Conservation (phyloP, 2,329 filamentous ascomycete genomes). For the Mycosphaerelloides madeirae region DNA sequence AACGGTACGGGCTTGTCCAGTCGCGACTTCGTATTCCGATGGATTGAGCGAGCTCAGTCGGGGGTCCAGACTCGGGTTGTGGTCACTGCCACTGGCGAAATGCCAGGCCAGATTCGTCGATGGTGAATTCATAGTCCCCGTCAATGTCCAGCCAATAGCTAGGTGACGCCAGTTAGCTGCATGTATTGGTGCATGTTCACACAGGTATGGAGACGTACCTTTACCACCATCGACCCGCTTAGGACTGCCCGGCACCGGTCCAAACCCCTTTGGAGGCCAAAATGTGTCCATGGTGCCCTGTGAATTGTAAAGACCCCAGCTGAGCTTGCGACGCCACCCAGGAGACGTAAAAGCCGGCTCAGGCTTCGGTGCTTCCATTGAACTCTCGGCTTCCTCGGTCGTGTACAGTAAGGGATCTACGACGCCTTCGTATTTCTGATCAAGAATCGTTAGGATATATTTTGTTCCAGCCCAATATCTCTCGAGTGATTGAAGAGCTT, state of each 20-base stretch:
- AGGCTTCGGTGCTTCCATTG: conserved; percentile 49
- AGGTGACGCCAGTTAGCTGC: conserved; percentile 4
- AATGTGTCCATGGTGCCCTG: conserved; percentile 9
- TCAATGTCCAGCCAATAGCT: conserved; percentile 81
- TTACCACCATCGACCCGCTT: conserved; percentile 47
- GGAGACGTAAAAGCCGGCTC: conserved; percentile 49
- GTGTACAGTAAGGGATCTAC: conserved; percentile 67
- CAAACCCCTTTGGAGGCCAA: conserved; percentile 18
- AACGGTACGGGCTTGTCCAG: conserved; percentile 7
- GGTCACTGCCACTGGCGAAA: conserved; percentile 55
- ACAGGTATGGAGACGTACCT: conserved; percentile 32
- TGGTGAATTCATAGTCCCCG: conserved; percentile 79
- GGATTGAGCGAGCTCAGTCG: conserved; percentile 14
- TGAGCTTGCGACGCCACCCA: conserved; percentile 47
- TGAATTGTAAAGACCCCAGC: conserved; percentile 40
- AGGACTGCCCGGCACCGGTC: conserved; percentile 40
- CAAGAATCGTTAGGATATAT: conserved; percentile 79
- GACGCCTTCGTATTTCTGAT: conserved; percentile 83
- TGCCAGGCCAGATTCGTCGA: conserved; percentile 78
- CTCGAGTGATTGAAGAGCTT: conserved; percentile 74
- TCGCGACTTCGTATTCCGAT: conserved; percentile 9
- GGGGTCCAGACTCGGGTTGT: conserved; percentile 13
- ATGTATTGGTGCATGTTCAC: too few relatives aligned
- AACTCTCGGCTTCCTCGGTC: conserved; percentile 71
- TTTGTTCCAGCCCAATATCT: conserved; percentile 81